Evolutionary conservation across 2,329 filamentous ascomycete genomes (phyloP).

Genomic region (Teratosphaeria zuluensis): DNA sequence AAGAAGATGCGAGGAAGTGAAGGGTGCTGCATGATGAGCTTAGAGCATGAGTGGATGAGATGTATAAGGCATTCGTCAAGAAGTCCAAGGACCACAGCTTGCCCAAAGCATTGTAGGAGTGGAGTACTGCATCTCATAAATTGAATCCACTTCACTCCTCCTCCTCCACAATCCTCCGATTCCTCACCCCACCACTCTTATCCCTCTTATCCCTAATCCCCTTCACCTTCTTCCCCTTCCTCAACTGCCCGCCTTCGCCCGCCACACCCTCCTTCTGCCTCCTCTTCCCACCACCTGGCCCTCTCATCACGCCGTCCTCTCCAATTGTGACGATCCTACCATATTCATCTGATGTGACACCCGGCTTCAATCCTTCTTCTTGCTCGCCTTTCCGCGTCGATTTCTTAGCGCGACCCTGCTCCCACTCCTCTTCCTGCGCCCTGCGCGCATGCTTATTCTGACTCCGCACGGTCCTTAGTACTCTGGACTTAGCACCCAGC

Average conservation of each 20-base stretch:
- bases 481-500: conserved; percentile 79
- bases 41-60: too few relatives aligned
- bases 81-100: too few relatives aligned
- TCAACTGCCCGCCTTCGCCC: conserved; percentile 19
- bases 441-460: conserved; percentile 1
- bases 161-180: conserved; percentile 2
- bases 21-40: too few relatives aligned
- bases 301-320: conserved; percentile 14
- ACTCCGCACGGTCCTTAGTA: conserved; percentile 46
- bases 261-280: conserved; percentile 13
- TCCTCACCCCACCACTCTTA: conserved; percentile 18
- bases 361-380: conserved; percentile 2
- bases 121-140: too few relatives aligned
- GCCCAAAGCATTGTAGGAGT: too few relatives aligned
- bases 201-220: conserved; percentile 26
- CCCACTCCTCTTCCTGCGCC: background rate
- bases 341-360: conserved; percentile 12
- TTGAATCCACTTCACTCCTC: background rate
- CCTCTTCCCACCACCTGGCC: conserved; percentile 8
- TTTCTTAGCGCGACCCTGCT: background rate
- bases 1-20: too few relatives aligned
- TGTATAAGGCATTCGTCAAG: too few relatives aligned
- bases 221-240: conserved; percentile 26
- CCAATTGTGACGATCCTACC: conserved; percentile 5
- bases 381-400: background rate